phyloP scores from a whole-genome alignment of 1,284 basidiomycete genomes.

The Cutaneotrichosporon cutaneum region DNA sequence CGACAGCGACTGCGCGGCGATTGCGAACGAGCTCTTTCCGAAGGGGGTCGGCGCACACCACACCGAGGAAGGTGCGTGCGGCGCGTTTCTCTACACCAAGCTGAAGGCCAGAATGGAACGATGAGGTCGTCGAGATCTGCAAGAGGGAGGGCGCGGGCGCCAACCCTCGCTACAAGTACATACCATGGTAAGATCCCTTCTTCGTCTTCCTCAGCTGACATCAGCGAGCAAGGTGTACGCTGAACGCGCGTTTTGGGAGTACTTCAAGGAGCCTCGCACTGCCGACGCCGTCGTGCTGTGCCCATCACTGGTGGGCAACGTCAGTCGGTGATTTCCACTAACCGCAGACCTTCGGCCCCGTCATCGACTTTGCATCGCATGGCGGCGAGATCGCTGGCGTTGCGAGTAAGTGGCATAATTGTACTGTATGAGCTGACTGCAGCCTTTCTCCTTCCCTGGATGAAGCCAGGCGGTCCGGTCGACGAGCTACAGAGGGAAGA shows the following conservation, averaged over 20 bases:
- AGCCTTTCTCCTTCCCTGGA: constrained; percentile 7
- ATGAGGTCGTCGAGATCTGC: constrained; percentile 35
- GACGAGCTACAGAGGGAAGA: background rate
- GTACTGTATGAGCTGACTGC: background rate
- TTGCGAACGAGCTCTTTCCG: constrained; percentile 4
- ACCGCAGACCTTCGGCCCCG: constrained; percentile 8
- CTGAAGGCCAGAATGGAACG: constrained; percentile 62
- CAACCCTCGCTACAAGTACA: constrained; percentile 8
- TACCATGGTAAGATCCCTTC: background rate
- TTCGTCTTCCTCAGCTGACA: background rate
- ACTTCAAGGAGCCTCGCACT: constrained; percentile 18
- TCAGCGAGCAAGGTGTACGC: constrained; percentile 30
- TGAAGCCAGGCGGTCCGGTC: background rate
- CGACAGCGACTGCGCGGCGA: background rate
- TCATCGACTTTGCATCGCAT: constrained; percentile 25
- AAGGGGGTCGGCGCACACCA: constrained; percentile 6
- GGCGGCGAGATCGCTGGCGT: constrained; percentile 28
- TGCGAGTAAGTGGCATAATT: constrained; percentile 30
- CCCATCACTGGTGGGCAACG: constrained; percentile 11
- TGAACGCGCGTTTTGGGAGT: constrained; percentile 38
- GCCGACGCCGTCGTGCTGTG: constrained; percentile 19
- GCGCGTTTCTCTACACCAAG: background rate
- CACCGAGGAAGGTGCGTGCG: constrained; percentile 29
- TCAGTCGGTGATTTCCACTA: background rate
- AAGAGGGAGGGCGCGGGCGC: constrained; percentile 11